Conservation (phyloP, 306 rosid genomes). For the Quillaja saponaria region DNA sequence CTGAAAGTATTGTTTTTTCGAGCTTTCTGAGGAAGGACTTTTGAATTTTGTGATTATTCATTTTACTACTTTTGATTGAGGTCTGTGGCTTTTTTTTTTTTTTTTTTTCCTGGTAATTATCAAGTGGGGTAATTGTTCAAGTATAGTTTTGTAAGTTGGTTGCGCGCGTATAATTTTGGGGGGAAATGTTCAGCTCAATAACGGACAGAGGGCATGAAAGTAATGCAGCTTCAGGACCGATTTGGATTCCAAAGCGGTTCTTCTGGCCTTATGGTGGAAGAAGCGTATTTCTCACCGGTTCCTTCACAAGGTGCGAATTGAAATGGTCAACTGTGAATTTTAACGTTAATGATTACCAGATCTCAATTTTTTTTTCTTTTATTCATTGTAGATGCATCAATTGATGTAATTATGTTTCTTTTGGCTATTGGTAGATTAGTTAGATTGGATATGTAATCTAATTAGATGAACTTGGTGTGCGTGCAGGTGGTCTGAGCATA, state of each 20-base stretch:
- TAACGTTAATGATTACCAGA: neutral
- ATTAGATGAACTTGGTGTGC: conserved; percentile 29
- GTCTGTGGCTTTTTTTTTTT: conserved; percentile 21
- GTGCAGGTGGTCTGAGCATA: conserved; percentile 64
- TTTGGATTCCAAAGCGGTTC: conserved; percentile 59
- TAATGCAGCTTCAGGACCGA: conserved; percentile 48
- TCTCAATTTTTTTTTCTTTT: conserved; percentile 20
- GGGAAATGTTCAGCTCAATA: conserved; percentile 64
- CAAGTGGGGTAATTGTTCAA: conserved; percentile 21
- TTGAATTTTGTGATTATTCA: conserved; percentile 15
- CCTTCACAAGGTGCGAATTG: conserved; percentile 62
- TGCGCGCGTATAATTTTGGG: conserved; percentile 29
- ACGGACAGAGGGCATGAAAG: conserved; percentile 47
- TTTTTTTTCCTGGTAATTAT: conserved; percentile 1
- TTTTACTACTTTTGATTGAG: conserved; percentile 19
- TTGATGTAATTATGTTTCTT: conserved; percentile 1
- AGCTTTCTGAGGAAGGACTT: conserved; percentile 16
- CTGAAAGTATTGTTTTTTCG: neutral
- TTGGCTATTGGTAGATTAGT: neutral
- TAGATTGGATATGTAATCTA: conserved; percentile 20
- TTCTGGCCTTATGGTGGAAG: conserved; percentile 83
- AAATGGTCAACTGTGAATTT: conserved; percentile 7
- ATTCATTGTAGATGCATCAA: conserved; percentile 3
- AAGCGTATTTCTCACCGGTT: conserved; percentile 65
- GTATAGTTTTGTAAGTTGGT: neutral